phyloP scores from a whole-genome alignment of 1,284 basidiomycete species.

The Violaceomyces palustris region DNA sequence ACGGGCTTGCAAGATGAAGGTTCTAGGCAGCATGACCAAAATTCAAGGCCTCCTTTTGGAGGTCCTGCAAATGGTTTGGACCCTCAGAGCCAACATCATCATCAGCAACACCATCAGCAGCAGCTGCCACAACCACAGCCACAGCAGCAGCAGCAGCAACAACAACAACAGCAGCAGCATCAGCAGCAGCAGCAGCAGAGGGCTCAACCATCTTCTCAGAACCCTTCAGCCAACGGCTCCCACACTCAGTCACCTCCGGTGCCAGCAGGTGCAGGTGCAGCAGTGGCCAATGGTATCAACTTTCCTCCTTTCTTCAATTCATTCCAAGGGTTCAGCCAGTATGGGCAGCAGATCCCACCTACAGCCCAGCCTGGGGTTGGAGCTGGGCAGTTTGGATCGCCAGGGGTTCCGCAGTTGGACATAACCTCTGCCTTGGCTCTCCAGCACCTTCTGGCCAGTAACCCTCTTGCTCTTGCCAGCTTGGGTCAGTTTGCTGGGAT shows the following conservation, averaged over 20 bases:
- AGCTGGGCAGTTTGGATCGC: too few relatives aligned
- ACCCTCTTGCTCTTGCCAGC: constrained; percentile 39
- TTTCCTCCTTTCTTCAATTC: constrained; percentile 13
- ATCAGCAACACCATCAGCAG: constrained; percentile 10
- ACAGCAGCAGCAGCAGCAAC: neutral
- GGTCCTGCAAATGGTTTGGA: too few relatives aligned
- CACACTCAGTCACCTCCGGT: constrained; percentile 8
- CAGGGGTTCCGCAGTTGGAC: constrained; percentile 24
- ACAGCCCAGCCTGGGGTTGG: constrained; percentile 9
- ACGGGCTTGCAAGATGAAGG: too few relatives aligned
- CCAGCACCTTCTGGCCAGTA: constrained; percentile 46
- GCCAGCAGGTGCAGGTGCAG: constrained; percentile 11
- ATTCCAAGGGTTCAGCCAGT: constrained; percentile 14
- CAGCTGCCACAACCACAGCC: neutral
- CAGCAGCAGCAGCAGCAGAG: neutral
- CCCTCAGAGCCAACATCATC: constrained; percentile 8
- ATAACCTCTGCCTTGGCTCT: constrained; percentile 49
- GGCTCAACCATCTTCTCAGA: constrained; percentile 7
- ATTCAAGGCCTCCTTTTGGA: too few relatives aligned
- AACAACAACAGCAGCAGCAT: constrained; percentile 1
- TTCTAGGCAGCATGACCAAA: too few relatives aligned
- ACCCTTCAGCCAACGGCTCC: constrained; percentile 2
- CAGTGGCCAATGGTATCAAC: constrained; percentile 4
- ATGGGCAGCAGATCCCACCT: constrained; percentile 2
- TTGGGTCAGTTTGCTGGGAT: constrained; percentile 27